Evolutionary conservation across 2,329 filamentous ascomycete genomes (phyloP), one percentile per base, ranked within the genome.

Genomic region (Aspergillus costaricaensis): DNA sequence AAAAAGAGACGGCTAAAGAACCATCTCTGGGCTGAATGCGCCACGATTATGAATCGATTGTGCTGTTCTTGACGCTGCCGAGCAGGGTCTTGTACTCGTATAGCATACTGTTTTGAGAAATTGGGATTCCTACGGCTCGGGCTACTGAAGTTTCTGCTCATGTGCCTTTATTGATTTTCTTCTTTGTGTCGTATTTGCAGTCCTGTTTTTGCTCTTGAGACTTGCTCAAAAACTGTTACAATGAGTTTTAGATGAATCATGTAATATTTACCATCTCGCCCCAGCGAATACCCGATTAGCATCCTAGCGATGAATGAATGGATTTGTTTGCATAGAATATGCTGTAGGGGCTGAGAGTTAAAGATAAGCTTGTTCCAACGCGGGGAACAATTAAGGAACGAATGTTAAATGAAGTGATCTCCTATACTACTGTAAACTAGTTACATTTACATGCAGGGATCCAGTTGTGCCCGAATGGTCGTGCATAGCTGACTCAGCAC

Each of bases 401-500:
- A 12, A 14, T 36, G 10, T 5, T 36, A 36, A 36, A 5, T 14
- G 12, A 36, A 36, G 30, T 12, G 12, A 36, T 36, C 30, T 36
- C 4, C 30, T 36, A 36, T 36, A 32, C 30, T 32, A 36, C n/a
- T n/a, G 30, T 14, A 36, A 14, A 36, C 30, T 14, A 36, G 30
- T 36, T 36, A 36, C 12, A 36, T 14, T 36, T 14, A 12, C 4
- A 12, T 36, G 30, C 30, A 36, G 12, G 10, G 12, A 36, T 36
- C 10, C 12, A 14, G 12, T 36, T 36, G 30, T 23, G 44, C 15
- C 44, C 44, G 23, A n/a, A 12, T 15, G 5, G 3, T 8, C 14
- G 14, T 61, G 54, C 53, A 72, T 62, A 69, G 63, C 55, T 77
- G 70, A 77, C 70, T 77, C 71, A 77, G 50, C 64, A 17, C 0